Evolutionary conservation across 192 early-diverging fungal species (phyloP).

Genomic region (Chytriomyces sp.): DNA sequence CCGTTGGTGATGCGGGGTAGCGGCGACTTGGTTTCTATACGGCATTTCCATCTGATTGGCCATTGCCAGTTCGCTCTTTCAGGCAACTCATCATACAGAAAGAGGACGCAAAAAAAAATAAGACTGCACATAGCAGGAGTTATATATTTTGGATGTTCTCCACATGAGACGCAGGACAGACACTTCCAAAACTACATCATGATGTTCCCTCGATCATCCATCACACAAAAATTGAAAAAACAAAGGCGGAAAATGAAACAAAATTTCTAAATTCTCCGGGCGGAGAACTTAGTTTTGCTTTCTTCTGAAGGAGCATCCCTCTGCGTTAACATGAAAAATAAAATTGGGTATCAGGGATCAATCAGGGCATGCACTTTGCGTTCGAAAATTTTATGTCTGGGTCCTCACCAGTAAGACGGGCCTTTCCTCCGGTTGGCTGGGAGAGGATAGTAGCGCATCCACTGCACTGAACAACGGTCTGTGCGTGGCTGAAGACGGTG

Average conservation of each 20-base stretch:
- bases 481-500: slow-evolving; percentile 99
- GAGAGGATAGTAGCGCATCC: slow-evolving; percentile 96
- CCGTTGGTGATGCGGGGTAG: too few relatives aligned
- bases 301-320: slow-evolving; percentile 82
- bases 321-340: slow-evolving; percentile 32
- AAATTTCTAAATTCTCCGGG: neutral
- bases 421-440: slow-evolving; percentile 99
- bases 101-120: neutral
- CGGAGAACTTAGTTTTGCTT: slow-evolving; percentile 67
- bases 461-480: slow-evolving; percentile 96
- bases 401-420: slow-evolving; percentile 87
- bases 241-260: neutral
- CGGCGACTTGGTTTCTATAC: too few relatives aligned
- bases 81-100: too few relatives aligned
- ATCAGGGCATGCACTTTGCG: too few relatives aligned
- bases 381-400: neutral
- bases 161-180: neutral
- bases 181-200: neutral
- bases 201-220: neutral
- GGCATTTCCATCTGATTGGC: too few relatives aligned
- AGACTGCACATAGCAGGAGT: neutral
- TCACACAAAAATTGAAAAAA: neutral
- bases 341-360: neutral
- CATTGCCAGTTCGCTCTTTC: too few relatives aligned
- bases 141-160: neutral